These are phyloP conservation scores for Taiozyma sp. DNA, from an alignment of 1,139 yeast species.

Conservation along the genomic window DNA sequence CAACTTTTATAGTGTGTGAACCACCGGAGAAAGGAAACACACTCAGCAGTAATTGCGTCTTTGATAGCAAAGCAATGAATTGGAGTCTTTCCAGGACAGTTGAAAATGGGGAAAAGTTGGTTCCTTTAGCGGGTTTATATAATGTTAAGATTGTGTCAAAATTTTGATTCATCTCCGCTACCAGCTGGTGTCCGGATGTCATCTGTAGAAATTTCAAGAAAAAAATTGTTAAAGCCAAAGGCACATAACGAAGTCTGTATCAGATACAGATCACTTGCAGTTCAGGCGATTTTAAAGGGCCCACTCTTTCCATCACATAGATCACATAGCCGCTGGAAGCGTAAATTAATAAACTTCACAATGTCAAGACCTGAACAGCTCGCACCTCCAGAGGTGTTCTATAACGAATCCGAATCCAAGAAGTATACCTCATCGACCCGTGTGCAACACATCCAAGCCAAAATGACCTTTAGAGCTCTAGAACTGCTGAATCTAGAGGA, in stretches of 20 bases:
- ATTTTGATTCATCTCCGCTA: too few relatives aligned
- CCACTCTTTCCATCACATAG: background rate
- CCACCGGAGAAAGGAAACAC: too few relatives aligned
- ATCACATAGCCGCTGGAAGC: background rate
- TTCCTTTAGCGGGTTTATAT: background rate
- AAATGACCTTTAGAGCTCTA: constrained; percentile 91
- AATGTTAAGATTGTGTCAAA: background rate
- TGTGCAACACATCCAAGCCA: constrained; percentile 96
- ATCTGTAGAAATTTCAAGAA: background rate
- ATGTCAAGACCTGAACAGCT: constrained; percentile 98
- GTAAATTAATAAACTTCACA: background rate
- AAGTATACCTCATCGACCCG: constrained; percentile 92
- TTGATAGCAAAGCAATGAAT: too few relatives aligned
- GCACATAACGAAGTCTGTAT: background rate
- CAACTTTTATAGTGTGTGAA: too few relatives aligned
- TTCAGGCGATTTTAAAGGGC: background rate
- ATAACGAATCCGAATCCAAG: constrained; percentile 81
- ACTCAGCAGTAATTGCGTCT: too few relatives aligned
- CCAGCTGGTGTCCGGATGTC: background rate
- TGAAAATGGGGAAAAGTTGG: background rate
- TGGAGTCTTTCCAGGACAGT: too few relatives aligned
- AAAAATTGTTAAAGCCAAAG: background rate
- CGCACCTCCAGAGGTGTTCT: constrained; percentile 96
- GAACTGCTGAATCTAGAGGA: constrained; percentile 69
- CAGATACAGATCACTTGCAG: background rate